Evolutionary conservation across 768 basidiomycete genomes (phyloP), one percentile per base, ranked within the genome.

Genomic region (Leccinum broughii): DNA sequence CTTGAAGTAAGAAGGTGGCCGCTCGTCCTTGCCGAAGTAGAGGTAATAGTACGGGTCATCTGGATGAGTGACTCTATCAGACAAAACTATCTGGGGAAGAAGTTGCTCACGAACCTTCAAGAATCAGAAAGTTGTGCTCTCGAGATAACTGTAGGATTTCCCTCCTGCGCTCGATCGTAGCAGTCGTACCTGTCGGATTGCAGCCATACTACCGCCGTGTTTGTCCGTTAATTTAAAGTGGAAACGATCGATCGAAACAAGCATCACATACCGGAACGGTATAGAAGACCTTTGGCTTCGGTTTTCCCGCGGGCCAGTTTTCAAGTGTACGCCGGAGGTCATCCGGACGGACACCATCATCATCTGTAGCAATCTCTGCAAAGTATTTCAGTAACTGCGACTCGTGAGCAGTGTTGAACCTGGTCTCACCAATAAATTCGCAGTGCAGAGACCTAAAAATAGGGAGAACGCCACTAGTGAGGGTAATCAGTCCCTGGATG

Each of bases 101-200:
- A 11, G 22, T 34, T 54, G 10, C 7, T 15, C 13, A 54, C 72
- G 22, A 64, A 86, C 93, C 93, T 83, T 96, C 94, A 52, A 96
- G 76, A 68, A 97, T 90, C 56, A 96, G 72, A 64, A 96, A 84
- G 67, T 90, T 81, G 70, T 93, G 81, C 66, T 90, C 81, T 59
- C 82, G 80, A 14, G 89, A 87, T 15, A 96, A 79, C 61, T 80
- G 76, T 26, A 96, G 81, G 7, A 93, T 84, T 70, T 88, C 85
- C 72, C 84, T 78, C 39, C 89, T 83, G 54, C 94, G 83, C 57
- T 86, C 83, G 44, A 83, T 73, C 3, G 89, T 81, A 6, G 89
- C 83, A 4, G 93, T 93, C 71, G 84, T 85, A 1, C 94, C 94
- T 8, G 88, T 91, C 3, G 93, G 94, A 72, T 95, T 95, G 64